These are phyloP conservation scores for Massariosphaeria phaeospora DNA, from an alignment of 495 filamentous ascomycete species.

Conservation along the genomic window DNA sequence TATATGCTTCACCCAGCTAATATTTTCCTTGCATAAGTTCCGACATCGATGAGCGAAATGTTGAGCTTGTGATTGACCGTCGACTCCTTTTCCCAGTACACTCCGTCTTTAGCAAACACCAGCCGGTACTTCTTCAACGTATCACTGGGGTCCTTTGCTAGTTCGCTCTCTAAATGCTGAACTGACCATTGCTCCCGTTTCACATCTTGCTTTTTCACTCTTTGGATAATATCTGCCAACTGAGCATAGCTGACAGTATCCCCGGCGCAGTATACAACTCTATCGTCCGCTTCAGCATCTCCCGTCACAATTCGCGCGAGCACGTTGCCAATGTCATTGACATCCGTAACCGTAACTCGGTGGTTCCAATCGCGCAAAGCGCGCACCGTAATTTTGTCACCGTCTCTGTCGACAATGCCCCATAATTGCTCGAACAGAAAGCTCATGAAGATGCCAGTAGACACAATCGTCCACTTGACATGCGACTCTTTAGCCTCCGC, in stretches of 20 bases:
- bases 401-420: constrained; percentile 48
- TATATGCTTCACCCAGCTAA: no score
- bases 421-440: constrained; percentile 57
- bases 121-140: constrained; percentile 54
- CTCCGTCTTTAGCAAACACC: constrained; percentile 57
- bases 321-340: constrained; percentile 54
- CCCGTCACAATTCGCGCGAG: constrained; percentile 50
- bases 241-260: constrained; percentile 54
- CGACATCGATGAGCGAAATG: constrained; percentile 13
- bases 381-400: constrained; percentile 37
- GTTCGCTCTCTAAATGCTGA: constrained; percentile 40
- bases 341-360: constrained; percentile 52
- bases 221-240: constrained; percentile 49
- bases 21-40: constrained; percentile 12
- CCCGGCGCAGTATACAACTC: constrained; percentile 52
- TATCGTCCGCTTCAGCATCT: constrained; percentile 31
- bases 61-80: constrained; percentile 21
- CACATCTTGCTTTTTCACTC: constrained; percentile 42
- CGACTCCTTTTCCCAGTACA: constrained; percentile 51
- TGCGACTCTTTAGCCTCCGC: constrained; percentile 37
- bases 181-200: constrained; percentile 45
- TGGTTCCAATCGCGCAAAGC: constrained; percentile 56
- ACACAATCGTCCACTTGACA: constrained; percentile 55
- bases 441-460: constrained; percentile 60
- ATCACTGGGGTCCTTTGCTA: constrained; percentile 47